Conservation (phyloP, 83 land plant species). For the Picea abies region DNA sequence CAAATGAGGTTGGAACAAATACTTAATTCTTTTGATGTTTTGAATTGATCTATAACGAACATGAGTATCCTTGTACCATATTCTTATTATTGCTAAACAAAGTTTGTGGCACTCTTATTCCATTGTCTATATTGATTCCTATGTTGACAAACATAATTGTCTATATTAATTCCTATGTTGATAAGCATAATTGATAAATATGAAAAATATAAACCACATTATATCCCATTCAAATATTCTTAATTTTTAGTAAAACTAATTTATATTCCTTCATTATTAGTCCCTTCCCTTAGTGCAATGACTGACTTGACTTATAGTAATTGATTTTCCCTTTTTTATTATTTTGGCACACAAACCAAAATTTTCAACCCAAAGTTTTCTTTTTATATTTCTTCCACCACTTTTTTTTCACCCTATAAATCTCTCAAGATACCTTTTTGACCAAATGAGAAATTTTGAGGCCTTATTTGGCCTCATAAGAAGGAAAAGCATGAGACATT, state of each 20-base stretch:
- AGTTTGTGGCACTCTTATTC: background rate
- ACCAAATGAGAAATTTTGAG: too few relatives aligned
- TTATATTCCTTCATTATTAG: background rate
- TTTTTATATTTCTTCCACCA: too few relatives aligned
- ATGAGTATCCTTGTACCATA: background rate
- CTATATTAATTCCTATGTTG: conserved; percentile 1
- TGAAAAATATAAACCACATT: background rate
- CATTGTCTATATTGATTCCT: background rate
- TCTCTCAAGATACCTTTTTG: too few relatives aligned
- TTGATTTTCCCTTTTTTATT: too few relatives aligned
- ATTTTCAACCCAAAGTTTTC: too few relatives aligned
- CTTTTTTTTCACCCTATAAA: too few relatives aligned
- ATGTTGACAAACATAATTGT: background rate
- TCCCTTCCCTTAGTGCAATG: too few relatives aligned
- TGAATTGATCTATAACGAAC: background rate
- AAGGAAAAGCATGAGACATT: too few relatives aligned
- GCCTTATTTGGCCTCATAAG: too few relatives aligned
- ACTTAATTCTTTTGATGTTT: conserved; percentile 80
- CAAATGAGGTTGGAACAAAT: conserved; percentile 57
- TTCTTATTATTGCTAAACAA: background rate
- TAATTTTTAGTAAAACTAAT: background rate
- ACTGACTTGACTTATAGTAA: too few relatives aligned
- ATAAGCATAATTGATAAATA: background rate
- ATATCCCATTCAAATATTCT: background rate
- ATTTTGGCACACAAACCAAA: too few relatives aligned